A percentile compares a stretch with the other conserved stretches of the same genome.
Evolutionary conservation across 805 yeast species (phyloP).

Genomic region (Candida palmyrensis): DNA sequence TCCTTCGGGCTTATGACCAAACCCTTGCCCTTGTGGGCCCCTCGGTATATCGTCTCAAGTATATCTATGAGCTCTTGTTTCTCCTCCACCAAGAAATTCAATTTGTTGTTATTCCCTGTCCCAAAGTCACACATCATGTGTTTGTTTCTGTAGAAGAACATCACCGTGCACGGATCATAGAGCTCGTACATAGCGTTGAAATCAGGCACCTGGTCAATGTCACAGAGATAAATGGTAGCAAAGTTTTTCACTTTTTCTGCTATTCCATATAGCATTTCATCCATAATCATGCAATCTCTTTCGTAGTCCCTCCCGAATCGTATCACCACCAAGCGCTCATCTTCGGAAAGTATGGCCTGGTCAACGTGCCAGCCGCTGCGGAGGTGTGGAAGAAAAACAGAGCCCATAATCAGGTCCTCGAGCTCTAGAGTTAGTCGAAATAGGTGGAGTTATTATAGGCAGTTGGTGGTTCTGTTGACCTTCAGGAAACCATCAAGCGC

Average conservation of each 20-base stretch:
- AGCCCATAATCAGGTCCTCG: slow-evolving; percentile 67
- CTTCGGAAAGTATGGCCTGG: slow-evolving; percentile 91
- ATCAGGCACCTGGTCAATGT: slow-evolving; percentile 84
- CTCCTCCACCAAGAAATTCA: slow-evolving; percentile 70
- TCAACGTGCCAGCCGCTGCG: slow-evolving; percentile 95
- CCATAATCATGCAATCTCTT: slow-evolving; percentile 83
- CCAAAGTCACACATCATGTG: slow-evolving; percentile 99
- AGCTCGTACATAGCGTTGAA: slow-evolving; percentile 85
- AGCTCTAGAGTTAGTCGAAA: too few species aligned
- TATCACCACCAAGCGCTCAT: slow-evolving; percentile 79
- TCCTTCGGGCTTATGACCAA: slow-evolving; percentile 80
- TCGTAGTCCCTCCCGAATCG: slow-evolving; percentile 82
- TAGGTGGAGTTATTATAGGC: too few species aligned
- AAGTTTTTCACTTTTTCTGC: slow-evolving; percentile 84
- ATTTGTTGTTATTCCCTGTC: slow-evolving; percentile 93
- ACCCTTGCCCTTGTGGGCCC: slow-evolving; percentile 91
- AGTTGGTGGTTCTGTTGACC: too few species aligned
- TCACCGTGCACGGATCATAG: slow-evolving; percentile 84
- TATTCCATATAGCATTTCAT: slow-evolving; percentile 72
- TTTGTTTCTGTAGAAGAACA: slow-evolving; percentile 90
- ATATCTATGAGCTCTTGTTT: slow-evolving; percentile 90
- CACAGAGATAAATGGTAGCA: slow-evolving; percentile 85
- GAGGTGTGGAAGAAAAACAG: slow-evolving; percentile 76
- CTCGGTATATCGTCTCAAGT: slow-evolving; percentile 82
- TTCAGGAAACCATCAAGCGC: too few species aligned